Evolutionary conservation across 176 grass and related monocot species (phyloP), one percentile per base, ranked within the genome.

Genomic region (Juncus effusus): DNA sequence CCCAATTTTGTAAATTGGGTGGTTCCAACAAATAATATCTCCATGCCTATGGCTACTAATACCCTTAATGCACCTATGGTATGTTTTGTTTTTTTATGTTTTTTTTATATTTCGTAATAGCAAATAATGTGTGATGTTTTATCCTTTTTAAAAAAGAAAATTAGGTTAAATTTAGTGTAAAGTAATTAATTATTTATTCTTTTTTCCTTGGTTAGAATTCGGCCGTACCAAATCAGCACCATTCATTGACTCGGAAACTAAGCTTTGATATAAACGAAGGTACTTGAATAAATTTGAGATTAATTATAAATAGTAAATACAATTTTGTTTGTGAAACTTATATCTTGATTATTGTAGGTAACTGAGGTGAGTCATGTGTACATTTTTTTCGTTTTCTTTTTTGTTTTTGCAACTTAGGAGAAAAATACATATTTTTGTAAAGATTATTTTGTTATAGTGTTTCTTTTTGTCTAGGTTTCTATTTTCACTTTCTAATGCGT

Each of bases 221-320:
- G 19, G 69, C 7, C 53, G 2, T 81, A 44, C 58, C 28, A 40
- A 57, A 41, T 40, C 64, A 74, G 28, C 60, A 85, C 16, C 73
- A 76, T 59, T 38, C 64, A 39, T 68, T 67, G 65, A 14, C 64
- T 36, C 54, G 80, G 53, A 79, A 73, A 51, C 54, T 70, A 54
- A 87, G 57, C 35, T 82, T 85, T 72, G 70, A 79, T 15, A 70
- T 82, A 10, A 87, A 87, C 63, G 79, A 76, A 82, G 75, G 76
- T 79, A 47, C 44, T 47, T 9, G 19, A 47, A 47, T 47, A 47
- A 28, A 69, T 19, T 11, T 13, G 16, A 38, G n/a, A 12, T 35
- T 40, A 10, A 8, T 70, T 28, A 72, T 28, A 8, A 47, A 47
- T 47, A 9, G 44, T 47, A 14, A 51, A 12, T 63, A 6, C 12